These are phyloP conservation scores for Xylaria acuta DNA, from an alignment of 495 filamentous ascomycete species.

Conservation along the genomic window DNA sequence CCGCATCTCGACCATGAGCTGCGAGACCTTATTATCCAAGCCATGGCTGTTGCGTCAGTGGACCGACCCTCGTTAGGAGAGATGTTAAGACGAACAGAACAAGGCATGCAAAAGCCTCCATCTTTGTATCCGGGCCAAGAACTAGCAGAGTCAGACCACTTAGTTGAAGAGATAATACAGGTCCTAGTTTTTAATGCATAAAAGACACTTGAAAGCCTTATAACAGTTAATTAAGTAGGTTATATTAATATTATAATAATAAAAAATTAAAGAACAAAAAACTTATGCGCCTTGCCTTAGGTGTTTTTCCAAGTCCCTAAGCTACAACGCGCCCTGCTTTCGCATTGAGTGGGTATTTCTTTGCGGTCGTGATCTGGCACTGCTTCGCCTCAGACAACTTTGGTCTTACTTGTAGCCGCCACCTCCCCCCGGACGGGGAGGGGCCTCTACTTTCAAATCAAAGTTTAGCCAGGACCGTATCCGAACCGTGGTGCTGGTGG, in stretches of 20 bases:
- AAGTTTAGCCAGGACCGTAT: constrained; percentile 21
- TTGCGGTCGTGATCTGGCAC: constrained; percentile 20
- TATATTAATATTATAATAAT: background rate
- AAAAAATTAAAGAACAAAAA: background rate
- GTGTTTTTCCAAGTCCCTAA: background rate
- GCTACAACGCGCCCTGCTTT: constrained; percentile 25
- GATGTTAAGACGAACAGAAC: background rate
- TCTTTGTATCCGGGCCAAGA: background rate
- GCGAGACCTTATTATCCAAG: background rate
- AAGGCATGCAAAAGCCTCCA: background rate
- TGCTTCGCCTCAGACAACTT: constrained; percentile 10
- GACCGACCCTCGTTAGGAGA: background rate
- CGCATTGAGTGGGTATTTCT: constrained; percentile 23
- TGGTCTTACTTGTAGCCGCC: background rate
- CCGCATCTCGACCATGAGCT: background rate
- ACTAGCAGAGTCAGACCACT: background rate
- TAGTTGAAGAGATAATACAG: background rate
- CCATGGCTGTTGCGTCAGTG: background rate
- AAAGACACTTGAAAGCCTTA: background rate
- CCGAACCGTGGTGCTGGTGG: constrained; percentile 11
- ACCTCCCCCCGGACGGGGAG: background rate
- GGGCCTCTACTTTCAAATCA: background rate
- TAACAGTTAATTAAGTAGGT: background rate
- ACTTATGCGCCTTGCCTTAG: constrained; percentile 11
- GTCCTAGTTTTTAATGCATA: background rate